Conservation (phyloP, 352 stramenopile genomes). For the Pythium guiyangense region DNA sequence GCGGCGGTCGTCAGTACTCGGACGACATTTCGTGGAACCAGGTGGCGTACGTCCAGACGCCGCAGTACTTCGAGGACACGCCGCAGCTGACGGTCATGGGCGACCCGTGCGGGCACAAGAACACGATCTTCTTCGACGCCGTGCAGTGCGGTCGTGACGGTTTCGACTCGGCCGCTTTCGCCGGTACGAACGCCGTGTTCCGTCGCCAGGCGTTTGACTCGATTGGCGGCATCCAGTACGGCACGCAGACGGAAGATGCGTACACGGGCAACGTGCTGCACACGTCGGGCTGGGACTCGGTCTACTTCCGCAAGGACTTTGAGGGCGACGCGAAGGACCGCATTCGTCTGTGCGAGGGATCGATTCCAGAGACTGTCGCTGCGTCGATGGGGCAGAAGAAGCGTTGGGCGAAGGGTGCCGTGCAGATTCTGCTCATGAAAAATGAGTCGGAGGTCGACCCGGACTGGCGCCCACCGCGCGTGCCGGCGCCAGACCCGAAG, state of each 20-base stretch:
- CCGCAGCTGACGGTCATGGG: conserved; percentile 82
- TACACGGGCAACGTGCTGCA: conserved; percentile 85
- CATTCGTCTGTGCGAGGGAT: conserved; percentile 82
- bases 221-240: conserved; percentile 87
- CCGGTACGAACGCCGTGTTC: conserved; percentile 88
- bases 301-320: conserved; percentile 90
- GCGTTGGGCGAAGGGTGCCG: conserved; percentile 86
- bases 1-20: conserved; percentile 79
- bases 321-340: conserved; percentile 82
- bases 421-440: conserved; percentile 89
- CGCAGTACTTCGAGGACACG: conserved; percentile 88
- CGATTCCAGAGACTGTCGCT: conserved; percentile 80
- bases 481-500: conserved; percentile 82
- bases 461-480: conserved; percentile 80
- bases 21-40: conserved; percentile 91
- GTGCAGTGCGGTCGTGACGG: conserved; percentile 86
- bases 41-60: conserved; percentile 87
- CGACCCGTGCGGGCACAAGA: conserved; percentile 87
- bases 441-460: conserved; percentile 88
- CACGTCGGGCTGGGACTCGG: conserved; percentile 80
- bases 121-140: conserved; percentile 90
- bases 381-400: conserved; percentile 84
- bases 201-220: conserved; percentile 87
- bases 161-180: conserved; percentile 87
- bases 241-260: conserved; percentile 89